Evolutionary conservation across 192 early-diverging fungal species (phyloP).

Genomic region (Geranomyces variabilis): DNA sequence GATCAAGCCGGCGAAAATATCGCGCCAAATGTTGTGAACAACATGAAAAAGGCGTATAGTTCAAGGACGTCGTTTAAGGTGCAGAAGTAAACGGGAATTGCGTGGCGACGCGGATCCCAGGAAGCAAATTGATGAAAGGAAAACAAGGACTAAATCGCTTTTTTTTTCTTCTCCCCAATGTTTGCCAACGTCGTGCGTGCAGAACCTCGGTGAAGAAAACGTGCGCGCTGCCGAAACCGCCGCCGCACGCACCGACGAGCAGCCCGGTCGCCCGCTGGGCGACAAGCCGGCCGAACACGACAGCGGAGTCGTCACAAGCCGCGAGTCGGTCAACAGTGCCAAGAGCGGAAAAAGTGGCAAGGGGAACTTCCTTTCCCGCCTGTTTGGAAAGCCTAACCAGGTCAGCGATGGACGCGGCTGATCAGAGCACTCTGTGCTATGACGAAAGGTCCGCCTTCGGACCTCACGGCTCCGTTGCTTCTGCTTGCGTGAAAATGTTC

Average conservation of each 20-base stretch:
- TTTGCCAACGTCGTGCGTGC: background rate
- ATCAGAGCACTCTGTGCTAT: too few relatives aligned
- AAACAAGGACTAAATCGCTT: too few relatives aligned
- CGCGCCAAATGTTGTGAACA: constrained; percentile 25
- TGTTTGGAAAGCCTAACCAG: constrained; percentile 28
- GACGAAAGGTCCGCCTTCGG: too few relatives aligned
- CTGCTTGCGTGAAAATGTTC: too few relatives aligned
- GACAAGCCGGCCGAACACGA: constrained; percentile 38
- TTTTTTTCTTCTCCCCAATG: background rate
- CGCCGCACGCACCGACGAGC: constrained; percentile 2
- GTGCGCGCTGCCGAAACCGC: background rate
- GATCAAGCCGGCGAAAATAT: constrained; percentile 22
- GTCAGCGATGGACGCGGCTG: background rate
- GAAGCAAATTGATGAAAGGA: too few relatives aligned
- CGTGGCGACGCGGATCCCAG: too few relatives aligned
- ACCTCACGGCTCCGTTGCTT: too few relatives aligned
- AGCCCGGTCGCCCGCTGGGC: constrained; percentile 41
- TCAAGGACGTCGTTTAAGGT: constrained; percentile 33
- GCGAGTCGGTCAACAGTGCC: constrained; percentile 38
- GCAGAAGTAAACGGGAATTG: background rate
- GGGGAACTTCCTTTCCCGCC: constrained; percentile 24
- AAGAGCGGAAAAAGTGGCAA: constrained; percentile 26
- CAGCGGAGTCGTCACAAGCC: constrained; percentile 45
- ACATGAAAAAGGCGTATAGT: constrained; percentile 30
- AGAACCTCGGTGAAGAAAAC: constrained; percentile 10